phyloP scores from a whole-genome alignment of 176 grass and related monocot genomes.

The Musa troglodytarum region DNA sequence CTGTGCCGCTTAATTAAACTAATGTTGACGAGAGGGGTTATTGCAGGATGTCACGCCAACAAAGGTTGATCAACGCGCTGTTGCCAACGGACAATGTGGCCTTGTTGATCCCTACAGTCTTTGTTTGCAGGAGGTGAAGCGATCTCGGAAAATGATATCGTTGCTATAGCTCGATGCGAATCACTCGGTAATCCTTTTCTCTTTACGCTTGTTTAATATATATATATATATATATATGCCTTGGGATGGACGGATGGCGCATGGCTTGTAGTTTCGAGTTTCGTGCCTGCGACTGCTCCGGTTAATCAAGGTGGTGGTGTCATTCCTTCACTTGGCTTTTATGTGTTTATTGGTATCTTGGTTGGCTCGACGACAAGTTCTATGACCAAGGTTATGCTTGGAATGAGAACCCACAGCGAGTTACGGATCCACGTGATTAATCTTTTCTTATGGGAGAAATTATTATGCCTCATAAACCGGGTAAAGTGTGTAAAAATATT shows the following conservation, averaged over 20 bases:
- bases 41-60: not conserved
- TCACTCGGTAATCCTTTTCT: not conserved
- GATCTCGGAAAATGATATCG: slow-evolving; percentile 4
- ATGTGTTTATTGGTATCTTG: not conserved
- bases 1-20: too few species aligned
- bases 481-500: too few species aligned
- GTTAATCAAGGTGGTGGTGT: too few species aligned
- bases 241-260: not conserved
- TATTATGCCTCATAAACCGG: too few species aligned
- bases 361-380: not conserved
- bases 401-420: too few species aligned
- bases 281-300: not conserved
- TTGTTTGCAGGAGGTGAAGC: not conserved
- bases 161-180: not conserved
- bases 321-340: too few species aligned
- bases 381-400: too few species aligned
- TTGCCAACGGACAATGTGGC: not conserved
- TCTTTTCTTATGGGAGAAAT: too few species aligned
- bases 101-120: not conserved
- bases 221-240: not conserved
- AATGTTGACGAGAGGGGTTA: not conserved
- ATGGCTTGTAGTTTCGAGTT: not conserved
- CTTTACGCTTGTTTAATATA: not conserved
- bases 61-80: not conserved
- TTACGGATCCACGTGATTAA: too few species aligned